Percentiles rank a stretch among this genome's conserved stretches.
phyloP scores from a whole-genome alignment of 2,329 filamentous ascomycete genomes.

The Fusarium pseudonygamai region DNA sequence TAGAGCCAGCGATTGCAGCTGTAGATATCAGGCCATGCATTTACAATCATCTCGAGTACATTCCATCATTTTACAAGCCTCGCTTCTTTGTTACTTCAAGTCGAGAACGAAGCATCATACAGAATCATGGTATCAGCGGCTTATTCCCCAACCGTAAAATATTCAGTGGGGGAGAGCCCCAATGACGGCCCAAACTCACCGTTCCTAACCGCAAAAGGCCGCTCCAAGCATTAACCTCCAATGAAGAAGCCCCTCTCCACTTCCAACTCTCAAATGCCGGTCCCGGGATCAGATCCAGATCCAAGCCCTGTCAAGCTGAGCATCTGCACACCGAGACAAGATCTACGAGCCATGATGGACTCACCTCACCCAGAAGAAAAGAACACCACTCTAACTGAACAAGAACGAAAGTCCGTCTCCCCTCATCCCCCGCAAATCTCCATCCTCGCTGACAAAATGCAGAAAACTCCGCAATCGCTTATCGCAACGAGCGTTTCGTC shows the following conservation, averaged over 20 bases:
- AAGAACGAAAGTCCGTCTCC: conserved; percentile 16
- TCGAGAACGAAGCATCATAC: not conserved
- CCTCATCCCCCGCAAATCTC: not conserved
- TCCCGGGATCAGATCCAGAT: not conserved
- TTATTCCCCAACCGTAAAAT: not conserved
- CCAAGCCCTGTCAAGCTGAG: not conserved
- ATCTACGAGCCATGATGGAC: not conserved
- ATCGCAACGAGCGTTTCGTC: conserved; percentile 46
- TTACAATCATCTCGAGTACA: too few relatives aligned
- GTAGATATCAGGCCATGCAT: too few relatives aligned
- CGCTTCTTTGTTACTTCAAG: not conserved
- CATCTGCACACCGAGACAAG: not conserved
- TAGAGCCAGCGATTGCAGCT: not conserved
- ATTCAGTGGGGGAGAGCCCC: not conserved
- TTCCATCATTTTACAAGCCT: not conserved
- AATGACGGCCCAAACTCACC: not conserved
- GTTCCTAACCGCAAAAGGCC: not conserved
- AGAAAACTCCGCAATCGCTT: conserved; percentile 48
- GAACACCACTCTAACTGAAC: not conserved
- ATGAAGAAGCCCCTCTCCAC: not conserved
- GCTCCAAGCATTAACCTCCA: not conserved
- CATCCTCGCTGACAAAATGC: not conserved
- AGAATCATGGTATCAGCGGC: not conserved
- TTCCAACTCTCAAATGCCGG: not conserved
- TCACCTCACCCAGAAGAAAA: conserved; percentile 2